Evolutionary conservation across 352 stramenopile species (phyloP), one percentile per base, ranked within the genome.

Genomic region (Phytophthora niederhauseri): DNA sequence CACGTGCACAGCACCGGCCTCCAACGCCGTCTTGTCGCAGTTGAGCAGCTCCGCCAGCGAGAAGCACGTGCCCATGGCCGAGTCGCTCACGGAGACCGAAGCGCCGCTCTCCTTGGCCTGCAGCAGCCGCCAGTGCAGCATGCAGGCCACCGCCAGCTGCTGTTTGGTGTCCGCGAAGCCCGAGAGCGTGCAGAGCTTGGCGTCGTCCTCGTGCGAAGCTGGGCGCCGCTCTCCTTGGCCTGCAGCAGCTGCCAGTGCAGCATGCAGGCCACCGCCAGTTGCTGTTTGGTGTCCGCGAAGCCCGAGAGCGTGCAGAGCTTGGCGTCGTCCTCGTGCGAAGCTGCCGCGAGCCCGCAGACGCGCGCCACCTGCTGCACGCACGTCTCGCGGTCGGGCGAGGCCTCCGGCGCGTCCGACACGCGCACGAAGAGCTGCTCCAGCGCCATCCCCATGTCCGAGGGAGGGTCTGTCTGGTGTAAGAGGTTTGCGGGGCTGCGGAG

Each of bases 261-360:
- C 58, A 84, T 61, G 59, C 80, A 87, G 34, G 82, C 77, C 57
- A 86, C 64, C 12, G 76, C 82, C 24, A 90, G 59, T 38, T 90
- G 82, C 52, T 85, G 73, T 6, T 72, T 76, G n/a, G 68, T 75
- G 67, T 76, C 61, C 3, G 52, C 43, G 51, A 83, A 72, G 20
- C 73, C 75, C 17, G 52, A 64, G 38, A 87, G 48, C 24, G 52
- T 67, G 38, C 61, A 80, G 22, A 75, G 57, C 22, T 64, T 70
- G 56, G 28, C 49, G 19, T 70, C 56, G 17, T 70, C 52, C 5
- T 54, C 46, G 17, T 60, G 53, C 6, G 60, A 3, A n/a, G 56
- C 49, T 5, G 57, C 24, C 15, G 15, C 22, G 49, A 87, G 73
- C 38, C 67, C 75, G 41, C 69, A 73, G 9, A 26, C 57, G 14